Percentiles rank a stretch among this genome's conserved stretches.
Conservation (phyloP, 2,329 filamentous ascomycete species). For the Rhinocladiella similis region DNA sequence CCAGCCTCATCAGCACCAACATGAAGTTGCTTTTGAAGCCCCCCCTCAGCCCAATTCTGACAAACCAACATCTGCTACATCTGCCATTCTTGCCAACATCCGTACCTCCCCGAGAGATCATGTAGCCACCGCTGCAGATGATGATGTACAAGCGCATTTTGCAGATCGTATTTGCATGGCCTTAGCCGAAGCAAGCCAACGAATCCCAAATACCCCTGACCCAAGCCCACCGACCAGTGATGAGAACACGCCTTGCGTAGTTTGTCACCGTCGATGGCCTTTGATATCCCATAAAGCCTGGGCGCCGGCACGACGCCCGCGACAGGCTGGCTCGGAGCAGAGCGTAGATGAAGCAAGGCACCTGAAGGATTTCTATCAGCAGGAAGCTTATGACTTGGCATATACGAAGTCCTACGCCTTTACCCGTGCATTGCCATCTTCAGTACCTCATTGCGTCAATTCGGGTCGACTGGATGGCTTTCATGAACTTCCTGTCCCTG, state of each 20-base stretch:
- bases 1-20: too few relatives aligned
- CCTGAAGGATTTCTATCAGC: not conserved
- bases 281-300: slow-evolving; percentile 9
- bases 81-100: too few relatives aligned
- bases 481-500: slow-evolving; percentile 8
- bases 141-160: not conserved
- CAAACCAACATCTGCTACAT: too few relatives aligned
- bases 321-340: not conserved
- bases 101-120: too few relatives aligned
- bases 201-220: not conserved
- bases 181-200: not conserved
- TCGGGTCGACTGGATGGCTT: slow-evolving; percentile 13
- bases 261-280: slow-evolving; percentile 8
- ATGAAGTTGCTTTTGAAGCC: too few relatives aligned
- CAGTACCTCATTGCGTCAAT: not conserved
- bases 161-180: slow-evolving; percentile 2
- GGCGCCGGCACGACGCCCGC: not conserved
- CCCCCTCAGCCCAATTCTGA: too few relatives aligned
- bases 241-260: not conserved
- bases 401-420: slow-evolving; percentile 10
- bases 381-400: not conserved
- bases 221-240: not conserved
- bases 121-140: not conserved
- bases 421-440: slow-evolving; percentile 1
- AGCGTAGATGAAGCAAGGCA: not conserved